Conservation (phyloP, 306 rosid species). For the Pueraria montana region DNA sequence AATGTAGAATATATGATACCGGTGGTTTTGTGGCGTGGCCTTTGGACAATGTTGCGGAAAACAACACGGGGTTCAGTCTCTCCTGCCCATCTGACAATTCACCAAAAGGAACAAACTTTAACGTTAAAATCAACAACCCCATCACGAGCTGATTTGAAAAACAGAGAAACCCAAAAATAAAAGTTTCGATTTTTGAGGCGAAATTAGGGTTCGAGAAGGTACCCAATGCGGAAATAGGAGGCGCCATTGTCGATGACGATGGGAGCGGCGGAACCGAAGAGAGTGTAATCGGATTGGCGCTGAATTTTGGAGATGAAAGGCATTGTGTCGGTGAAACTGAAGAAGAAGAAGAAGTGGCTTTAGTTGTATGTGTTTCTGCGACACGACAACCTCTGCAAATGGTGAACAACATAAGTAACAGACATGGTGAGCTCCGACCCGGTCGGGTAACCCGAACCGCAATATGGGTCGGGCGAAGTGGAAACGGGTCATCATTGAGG, state of each 20-base stretch:
- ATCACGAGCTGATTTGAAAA: constrained; percentile 10
- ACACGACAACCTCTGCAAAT: constrained; percentile 38
- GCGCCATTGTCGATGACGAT: constrained; percentile 61
- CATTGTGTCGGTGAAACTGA: constrained; percentile 37
- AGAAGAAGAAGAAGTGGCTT: constrained; percentile 18
- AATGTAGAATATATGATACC: constrained; percentile 46
- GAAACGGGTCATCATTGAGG: constrained; percentile 34
- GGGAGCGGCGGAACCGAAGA: constrained; percentile 45
- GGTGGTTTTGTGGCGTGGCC: constrained; percentile 96
- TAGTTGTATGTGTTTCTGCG: constrained; percentile 41
- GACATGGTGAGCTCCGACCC: constrained; percentile 54
- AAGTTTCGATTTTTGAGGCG: background rate
- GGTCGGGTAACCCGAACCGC: background rate
- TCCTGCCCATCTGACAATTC: constrained; percentile 88
- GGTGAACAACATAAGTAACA: constrained; percentile 40
- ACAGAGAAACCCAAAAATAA: background rate
- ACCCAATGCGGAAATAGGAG: constrained; percentile 59
- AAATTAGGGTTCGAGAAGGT: constrained; percentile 62
- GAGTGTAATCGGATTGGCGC: constrained; percentile 51
- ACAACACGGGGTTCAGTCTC: constrained; percentile 93
- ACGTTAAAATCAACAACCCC: constrained; percentile 39
- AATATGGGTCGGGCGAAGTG: background rate
- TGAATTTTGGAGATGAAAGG: constrained; percentile 58
- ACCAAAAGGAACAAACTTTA: constrained; percentile 36
- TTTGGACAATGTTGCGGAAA: constrained; percentile 98